A percentile compares a stretch with the other conserved stretches of the same genome.
Evolutionary conservation across 2,329 filamentous ascomycete genomes (phyloP).

Genomic region (Fusarium pininemorale): DNA sequence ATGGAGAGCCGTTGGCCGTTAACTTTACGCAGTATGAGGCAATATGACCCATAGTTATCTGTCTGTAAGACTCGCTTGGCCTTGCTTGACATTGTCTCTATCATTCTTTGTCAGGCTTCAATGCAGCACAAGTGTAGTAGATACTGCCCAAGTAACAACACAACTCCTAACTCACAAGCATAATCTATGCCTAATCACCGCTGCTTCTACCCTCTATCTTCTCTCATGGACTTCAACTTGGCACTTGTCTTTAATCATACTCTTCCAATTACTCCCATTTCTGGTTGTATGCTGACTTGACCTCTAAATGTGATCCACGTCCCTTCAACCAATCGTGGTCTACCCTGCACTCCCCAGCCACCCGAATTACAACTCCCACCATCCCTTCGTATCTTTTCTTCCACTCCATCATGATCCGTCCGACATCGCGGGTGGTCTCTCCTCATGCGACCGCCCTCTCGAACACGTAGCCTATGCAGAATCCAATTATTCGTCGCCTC

Average conservation of each 20-base stretch:
- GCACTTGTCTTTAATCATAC: neutral
- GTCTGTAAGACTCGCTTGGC: neutral
- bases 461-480: conserved; percentile 27
- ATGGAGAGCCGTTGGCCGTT: neutral
- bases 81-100: neutral
- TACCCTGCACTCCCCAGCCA: conserved; percentile 41
- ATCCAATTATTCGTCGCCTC: conserved; percentile 8
- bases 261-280: neutral
- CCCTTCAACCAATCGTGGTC: conserved; percentile 7
- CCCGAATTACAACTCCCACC: conserved; percentile 30
- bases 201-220: neutral
- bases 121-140: neutral
- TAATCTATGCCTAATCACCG: neutral
- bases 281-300: neutral
- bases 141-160: neutral
- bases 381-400: conserved; percentile 29
- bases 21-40: neutral
- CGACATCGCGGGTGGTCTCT: conserved; percentile 37
- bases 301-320: neutral
- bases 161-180: neutral
- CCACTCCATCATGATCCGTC: conserved; percentile 25
- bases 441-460: conserved; percentile 37
- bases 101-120: conserved; percentile 1
- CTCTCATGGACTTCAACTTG: neutral
- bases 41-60: neutral